A percentile compares a stretch with the other conserved stretches of the same genome.
These are phyloP conservation scores for Trypanosoma lewisi DNA, from an alignment of 208 protist species.

Conservation along the genomic window DNA sequence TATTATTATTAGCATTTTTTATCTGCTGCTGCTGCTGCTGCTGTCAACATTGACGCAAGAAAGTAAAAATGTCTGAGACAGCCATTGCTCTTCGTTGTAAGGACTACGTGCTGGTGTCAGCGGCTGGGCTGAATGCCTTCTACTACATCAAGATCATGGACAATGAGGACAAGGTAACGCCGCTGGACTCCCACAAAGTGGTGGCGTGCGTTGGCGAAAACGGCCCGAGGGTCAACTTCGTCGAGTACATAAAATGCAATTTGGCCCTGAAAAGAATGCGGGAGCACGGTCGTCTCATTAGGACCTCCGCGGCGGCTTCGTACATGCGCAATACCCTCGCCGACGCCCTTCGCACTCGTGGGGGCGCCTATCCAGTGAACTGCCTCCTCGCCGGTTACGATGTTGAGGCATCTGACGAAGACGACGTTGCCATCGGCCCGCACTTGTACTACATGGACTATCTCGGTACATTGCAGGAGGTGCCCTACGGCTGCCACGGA, in stretches of 20 bases:
- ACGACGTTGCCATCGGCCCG: slow-evolving; percentile 51
- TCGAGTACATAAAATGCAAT: slow-evolving; percentile 93
- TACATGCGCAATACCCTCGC: slow-evolving; percentile 90
- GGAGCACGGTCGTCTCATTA: slow-evolving; percentile 78
- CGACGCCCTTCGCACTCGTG: slow-evolving; percentile 74
- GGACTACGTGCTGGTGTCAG: slow-evolving; percentile 80
- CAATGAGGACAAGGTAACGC: slow-evolving; percentile 91
- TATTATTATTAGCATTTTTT: slow-evolving; percentile 15
- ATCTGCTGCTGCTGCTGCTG: slow-evolving; percentile 8
- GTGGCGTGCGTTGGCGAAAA: slow-evolving; percentile 88
- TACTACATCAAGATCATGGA: slow-evolving; percentile 94
- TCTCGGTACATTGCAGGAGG: slow-evolving; percentile 87
- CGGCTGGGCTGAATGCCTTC: slow-evolving; percentile 80
- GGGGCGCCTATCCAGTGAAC: slow-evolving; percentile 88
- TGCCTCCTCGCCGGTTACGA: slow-evolving; percentile 92
- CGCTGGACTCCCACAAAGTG: slow-evolving; percentile 87
- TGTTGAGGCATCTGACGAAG: slow-evolving; percentile 60
- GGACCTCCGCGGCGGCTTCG: slow-evolving; percentile 78
- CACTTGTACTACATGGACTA: slow-evolving; percentile 96
- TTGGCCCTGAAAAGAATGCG: slow-evolving; percentile 83
- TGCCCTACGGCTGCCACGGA: slow-evolving; percentile 92
- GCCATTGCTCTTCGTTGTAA: slow-evolving; percentile 88
- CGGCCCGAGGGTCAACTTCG: slow-evolving; percentile 91
- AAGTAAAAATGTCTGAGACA: slow-evolving; percentile 74
- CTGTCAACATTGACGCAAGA: not conserved